Evolutionary conservation across 495 filamentous ascomycete species (phyloP), one percentile per base, ranked within the genome.

Genomic region (Hyaloscypha variabilis): DNA sequence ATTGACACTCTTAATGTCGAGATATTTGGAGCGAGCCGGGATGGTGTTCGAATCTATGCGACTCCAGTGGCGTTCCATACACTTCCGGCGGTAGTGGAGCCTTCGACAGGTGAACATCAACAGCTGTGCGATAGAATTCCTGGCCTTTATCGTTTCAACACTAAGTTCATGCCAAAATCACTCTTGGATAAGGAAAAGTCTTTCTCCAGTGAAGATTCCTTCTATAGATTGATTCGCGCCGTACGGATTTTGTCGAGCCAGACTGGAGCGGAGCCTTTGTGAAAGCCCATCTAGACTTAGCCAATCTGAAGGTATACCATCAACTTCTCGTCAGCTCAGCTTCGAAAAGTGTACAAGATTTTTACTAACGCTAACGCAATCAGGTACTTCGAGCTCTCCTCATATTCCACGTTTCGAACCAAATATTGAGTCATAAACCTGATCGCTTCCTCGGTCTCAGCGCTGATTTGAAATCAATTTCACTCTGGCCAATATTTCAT

Each of bases 71-170:
- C 57, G 11, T 34, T 65, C 21, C 14, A 65, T n/a, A 21, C 19
- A 26, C 57, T 58, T n/a, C 28, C 62, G 13, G 62, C 67, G 29
- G 67, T 65, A 13, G 36, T 69, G 19, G 62, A 62, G 34, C 67
- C 67, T n/a, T 46, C 28, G 0, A 21, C 39, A 19, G n/a, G 1
- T 8, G 24, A 57, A 19, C 62, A 69, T 34, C 61, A 42, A 42
- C 10, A 57, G 26, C 46, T 69, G 10, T 69, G 67, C 42, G 13
- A 36, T 25, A 62, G 58, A 21, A 42, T 69, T 26, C 62, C 57
- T 13, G 58, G 51, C 8, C 51, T 69, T 19, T 69, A 46, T 24
- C 62, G 58, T 30, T 62, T 69, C 39, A 21, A 65, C 25, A 3
- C 24, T 11, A 34, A 57, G 13, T 53, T 69, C 23, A 65, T 65